Evolutionary conservation across 2,329 filamentous ascomycete genomes (phyloP), one percentile per base, ranked within the genome.

Genomic region (Boeremia lycopersici): DNA sequence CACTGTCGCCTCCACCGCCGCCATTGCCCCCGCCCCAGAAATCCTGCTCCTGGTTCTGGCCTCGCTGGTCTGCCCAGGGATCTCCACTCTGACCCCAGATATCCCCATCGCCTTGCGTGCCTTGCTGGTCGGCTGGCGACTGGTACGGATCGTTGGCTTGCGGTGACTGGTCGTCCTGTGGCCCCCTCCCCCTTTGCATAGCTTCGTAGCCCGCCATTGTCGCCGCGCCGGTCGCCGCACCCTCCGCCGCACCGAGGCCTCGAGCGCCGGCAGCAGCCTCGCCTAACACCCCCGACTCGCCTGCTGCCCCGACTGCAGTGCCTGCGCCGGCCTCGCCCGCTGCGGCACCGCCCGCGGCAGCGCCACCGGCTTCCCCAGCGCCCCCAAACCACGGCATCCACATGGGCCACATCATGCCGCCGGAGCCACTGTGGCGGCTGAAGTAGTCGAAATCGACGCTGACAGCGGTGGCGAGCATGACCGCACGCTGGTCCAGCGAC

Each of bases 361-460:
- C 75, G 11, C 67, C 73, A n/a, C 72, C 76, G 9, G 65, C 65
- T 52, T 68, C 65, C 2, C 64, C 58, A 10, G 64, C 61, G 6
- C 62, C 62, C 15, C 73, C 74, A 13, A 69, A 63, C 44, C 86
- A 65, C n/a, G 84, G 84, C 67, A 86, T 63, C 17, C 84, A 84
- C 71, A 86, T 78, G 34, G 71, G 71, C 62, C 65, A 68, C 56
- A 74, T 65, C 38, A 79, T 69, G 13, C 79, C 73, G 9, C 78
- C 78, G 2, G 74, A 68, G 15, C 76, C 70, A 48, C 82, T 85
- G 58, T 87, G 83, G 2, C 84, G 78, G 53, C 84, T 87, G 74
- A 88, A 88, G 71, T 88, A 88, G 67, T 88, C 86, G 56, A 87
- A 88, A 64, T 88, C 86, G 41, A 88, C 80, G 51, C 79, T 84